Evolutionary conservation across 148 eudicot genomes (phyloP).

Genomic region (Tetragonia tetragonoides): DNA sequence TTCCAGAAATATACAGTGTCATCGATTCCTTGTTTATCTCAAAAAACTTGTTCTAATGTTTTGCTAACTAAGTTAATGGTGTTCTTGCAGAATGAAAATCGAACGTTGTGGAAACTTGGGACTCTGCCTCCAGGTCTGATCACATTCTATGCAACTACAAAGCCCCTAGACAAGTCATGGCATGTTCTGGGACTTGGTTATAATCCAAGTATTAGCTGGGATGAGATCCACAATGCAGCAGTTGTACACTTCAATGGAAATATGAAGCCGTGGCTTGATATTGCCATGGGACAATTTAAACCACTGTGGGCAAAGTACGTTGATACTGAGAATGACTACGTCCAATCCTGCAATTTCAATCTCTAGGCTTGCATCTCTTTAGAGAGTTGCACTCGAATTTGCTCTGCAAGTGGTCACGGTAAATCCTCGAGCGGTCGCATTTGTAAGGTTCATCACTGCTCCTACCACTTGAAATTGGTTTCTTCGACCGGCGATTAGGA

Average conservation of each 20-base stretch:
- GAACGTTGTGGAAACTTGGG: constrained; percentile 88
- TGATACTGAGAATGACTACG: constrained; percentile 79
- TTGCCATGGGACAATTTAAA: constrained; percentile 74
- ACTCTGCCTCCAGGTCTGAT: constrained; percentile 91
- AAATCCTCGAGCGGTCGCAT: neutral
- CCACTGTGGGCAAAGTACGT: constrained; percentile 81
- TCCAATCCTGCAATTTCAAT: constrained; percentile 84
- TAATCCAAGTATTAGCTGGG: constrained; percentile 82
- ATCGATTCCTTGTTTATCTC: neutral
- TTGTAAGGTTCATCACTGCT: constrained; percentile 24
- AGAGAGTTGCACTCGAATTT: neutral
- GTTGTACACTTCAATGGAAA: constrained; percentile 94
- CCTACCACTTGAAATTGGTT: constrained; percentile 6
- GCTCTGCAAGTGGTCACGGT: neutral
- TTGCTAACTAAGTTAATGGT: constrained; percentile 8
- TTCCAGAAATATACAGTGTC: neutral
- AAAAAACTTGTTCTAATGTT: neutral
- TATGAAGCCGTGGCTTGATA: constrained; percentile 96
- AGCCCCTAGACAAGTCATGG: constrained; percentile 94
- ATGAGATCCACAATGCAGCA: constrained; percentile 82
- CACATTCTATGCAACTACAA: constrained; percentile 86
- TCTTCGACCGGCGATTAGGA: constrained; percentile 16
- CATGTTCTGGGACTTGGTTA: constrained; percentile 95
- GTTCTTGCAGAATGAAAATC: constrained; percentile 75
- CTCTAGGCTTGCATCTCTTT: constrained; percentile 30